Evolutionary conservation across 257 asterid species (phyloP), one percentile per base, ranked within the genome.

Genomic region (Rehmannia glutinosa): DNA sequence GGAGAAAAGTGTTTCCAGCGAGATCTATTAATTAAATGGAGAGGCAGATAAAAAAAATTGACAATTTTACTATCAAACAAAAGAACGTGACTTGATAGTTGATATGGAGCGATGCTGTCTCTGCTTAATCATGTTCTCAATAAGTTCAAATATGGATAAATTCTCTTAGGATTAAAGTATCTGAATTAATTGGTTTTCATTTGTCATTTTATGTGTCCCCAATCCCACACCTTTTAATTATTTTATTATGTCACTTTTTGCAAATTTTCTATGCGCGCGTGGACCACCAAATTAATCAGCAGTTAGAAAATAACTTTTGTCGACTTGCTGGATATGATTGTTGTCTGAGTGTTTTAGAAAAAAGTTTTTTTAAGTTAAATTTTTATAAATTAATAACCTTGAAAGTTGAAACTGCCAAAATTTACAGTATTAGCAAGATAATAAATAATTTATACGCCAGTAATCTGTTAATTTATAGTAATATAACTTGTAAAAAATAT

Each of bases 51-150:
- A 41, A 15, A 8, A 41, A 41, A 8, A 41, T 41, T 45, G 69
- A 57, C 71, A 78, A 63, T 17, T 13, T 28, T 65, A 62, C 45
- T 65, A 78, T 3, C 66, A 70, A 78, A 78, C 83, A 75, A 74
- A 55, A 70, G 69, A 78, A 74, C 77, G 80, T 74, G 83, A 78
- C 69, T 61, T 53, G 77, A 75, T 46, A 78, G 65, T 61, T 53
- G 77, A 75, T 46, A 69, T 77, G 82, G 76, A 70, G 80, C 9
- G 69, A 70, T 57, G 68, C 70, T 73, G 73, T 64, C 75, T 33
- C 70, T 77, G 71, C 46, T 77, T 62, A 64, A 66, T 77, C 79
- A 77, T 73, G 73, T 77, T 73, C 73, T 70, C 77, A 66, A 67
- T 61, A 66, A 52, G 19, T 66, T 66, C 52, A 47, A 41, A 39